A percentile compares a stretch with the other conserved stretches of the same genome.
Conservation (phyloP, 2,329 filamentous ascomycete species). For the Penicillium psychrosexuale region DNA sequence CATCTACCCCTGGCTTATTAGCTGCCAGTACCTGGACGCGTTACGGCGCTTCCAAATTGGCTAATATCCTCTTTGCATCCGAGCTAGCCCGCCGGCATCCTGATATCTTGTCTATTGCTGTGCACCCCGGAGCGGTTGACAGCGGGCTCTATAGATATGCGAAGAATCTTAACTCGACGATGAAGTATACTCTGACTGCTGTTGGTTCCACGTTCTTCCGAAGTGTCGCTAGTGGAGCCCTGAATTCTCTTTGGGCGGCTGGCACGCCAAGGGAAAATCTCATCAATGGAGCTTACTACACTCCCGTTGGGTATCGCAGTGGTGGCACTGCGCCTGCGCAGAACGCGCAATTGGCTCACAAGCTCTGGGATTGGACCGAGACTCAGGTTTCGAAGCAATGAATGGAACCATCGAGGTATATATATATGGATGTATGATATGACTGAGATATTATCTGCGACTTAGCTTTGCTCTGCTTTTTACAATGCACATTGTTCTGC, state of each 20-base stretch:
- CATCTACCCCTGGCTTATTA: constrained; percentile 36
- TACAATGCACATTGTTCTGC: not conserved
- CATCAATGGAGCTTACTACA: constrained; percentile 43
- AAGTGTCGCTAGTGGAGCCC: constrained; percentile 34
- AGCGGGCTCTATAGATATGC: constrained; percentile 41
- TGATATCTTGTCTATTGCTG: constrained; percentile 43
- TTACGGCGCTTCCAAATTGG: constrained; percentile 53
- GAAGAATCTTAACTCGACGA: constrained; percentile 22
- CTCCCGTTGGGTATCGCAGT: constrained; percentile 38
- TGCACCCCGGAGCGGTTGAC: constrained; percentile 51
- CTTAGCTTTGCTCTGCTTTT: not conserved
- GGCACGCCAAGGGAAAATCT: constrained; percentile 32
- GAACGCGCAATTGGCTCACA: constrained; percentile 33
- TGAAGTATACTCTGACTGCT: constrained; percentile 21
- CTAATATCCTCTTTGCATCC: constrained; percentile 48
- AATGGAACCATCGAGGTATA: not conserved
- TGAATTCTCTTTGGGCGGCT: constrained; percentile 45
- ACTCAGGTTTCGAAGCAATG: constrained; percentile 27
- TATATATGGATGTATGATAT: not conserved
- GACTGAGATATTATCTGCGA: not conserved
- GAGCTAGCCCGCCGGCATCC: constrained; percentile 48
- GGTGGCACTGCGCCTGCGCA: constrained; percentile 30
- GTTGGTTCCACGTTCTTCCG: constrained; percentile 30
- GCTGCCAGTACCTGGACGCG: constrained; percentile 42
- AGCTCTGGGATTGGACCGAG: constrained; percentile 48